A percentile compares a stretch with the other conserved stretches of the same genome.
phyloP scores from a whole-genome alignment of 1,284 basidiomycete genomes.

The Tilletia indica region DNA sequence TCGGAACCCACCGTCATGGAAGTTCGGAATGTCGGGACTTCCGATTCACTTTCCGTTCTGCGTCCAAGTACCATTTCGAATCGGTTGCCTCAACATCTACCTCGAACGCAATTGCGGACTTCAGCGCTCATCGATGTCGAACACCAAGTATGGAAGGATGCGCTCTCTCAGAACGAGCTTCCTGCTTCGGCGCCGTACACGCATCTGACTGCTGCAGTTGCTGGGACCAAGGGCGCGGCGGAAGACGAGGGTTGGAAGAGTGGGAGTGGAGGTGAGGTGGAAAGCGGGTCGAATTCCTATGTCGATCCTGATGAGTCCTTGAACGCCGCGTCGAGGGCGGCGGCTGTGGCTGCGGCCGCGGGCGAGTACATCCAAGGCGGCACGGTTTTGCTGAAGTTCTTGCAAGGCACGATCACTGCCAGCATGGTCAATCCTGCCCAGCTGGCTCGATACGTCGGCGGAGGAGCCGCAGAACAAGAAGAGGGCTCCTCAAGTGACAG shows the following conservation, averaged over 20 bases:
- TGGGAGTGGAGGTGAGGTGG: not conserved
- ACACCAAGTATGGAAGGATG: constrained; percentile 3
- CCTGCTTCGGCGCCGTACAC: constrained; percentile 12
- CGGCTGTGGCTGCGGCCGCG: not conserved
- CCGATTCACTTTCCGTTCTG: constrained; percentile 4
- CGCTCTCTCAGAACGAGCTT: not conserved
- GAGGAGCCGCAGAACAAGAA: not conserved
- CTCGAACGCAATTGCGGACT: constrained; percentile 6
- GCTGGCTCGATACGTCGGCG: not conserved
- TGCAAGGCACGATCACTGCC: constrained; percentile 14
- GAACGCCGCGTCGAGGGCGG: not conserved
- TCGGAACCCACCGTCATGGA: not conserved
- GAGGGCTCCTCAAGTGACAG: not conserved
- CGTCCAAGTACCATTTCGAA: not conserved
- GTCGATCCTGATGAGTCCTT: not conserved
- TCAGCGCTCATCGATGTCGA: constrained; percentile 9
- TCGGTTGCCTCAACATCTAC: not conserved
- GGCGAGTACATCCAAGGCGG: constrained; percentile 17
- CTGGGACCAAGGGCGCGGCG: not conserved
- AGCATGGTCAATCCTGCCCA: constrained; percentile 16
- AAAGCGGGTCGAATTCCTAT: not conserved
- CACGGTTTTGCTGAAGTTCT: constrained; percentile 14
- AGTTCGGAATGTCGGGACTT: not conserved
- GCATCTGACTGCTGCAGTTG: not conserved
- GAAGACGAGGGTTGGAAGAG: not conserved